phyloP scores from a whole-genome alignment of 2,329 filamentous ascomycete genomes.

The Claviceps pazoutovae region DNA sequence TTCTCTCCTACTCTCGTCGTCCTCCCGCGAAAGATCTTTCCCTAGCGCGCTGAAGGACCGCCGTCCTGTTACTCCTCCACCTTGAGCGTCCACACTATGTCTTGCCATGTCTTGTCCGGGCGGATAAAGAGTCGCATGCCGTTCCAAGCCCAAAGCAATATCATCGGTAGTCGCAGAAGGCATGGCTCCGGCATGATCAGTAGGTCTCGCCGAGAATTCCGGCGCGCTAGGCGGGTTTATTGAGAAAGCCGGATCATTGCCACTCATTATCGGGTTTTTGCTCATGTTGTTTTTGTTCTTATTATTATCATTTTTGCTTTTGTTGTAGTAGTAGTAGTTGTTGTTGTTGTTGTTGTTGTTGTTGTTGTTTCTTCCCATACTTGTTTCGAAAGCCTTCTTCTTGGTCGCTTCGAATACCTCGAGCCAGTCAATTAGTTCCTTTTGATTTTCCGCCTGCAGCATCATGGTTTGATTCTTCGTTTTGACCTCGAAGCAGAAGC shows the following conservation, averaged over 20 bases:
- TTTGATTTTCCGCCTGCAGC: constrained; percentile 84
- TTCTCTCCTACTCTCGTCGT: constrained; percentile 63
- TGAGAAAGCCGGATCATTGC: constrained; percentile 67
- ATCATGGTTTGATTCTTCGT: constrained; percentile 86
- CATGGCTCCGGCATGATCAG: constrained; percentile 51
- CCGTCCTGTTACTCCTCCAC: constrained; percentile 26
- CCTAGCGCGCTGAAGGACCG: constrained; percentile 42
- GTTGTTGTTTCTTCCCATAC: constrained; percentile 38
- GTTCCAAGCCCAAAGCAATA: constrained; percentile 31
- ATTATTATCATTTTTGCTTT: not conserved
- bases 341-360: constrained; percentile 27
- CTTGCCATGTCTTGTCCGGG: constrained; percentile 46
- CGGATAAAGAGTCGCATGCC: constrained; percentile 49
- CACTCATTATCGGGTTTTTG: constrained; percentile 30
- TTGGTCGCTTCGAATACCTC: constrained; percentile 89
- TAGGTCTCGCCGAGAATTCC: constrained; percentile 73
- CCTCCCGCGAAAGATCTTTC: constrained; percentile 40
- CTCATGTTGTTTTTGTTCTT: constrained; percentile 9
- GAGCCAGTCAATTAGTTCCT: constrained; percentile 88
- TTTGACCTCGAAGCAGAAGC: constrained; percentile 97
- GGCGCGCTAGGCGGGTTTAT: constrained; percentile 79
- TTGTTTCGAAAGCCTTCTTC: constrained; percentile 73
- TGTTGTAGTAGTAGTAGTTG: too few relatives aligned
- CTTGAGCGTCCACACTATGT: constrained; percentile 56
- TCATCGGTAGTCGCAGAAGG: constrained; percentile 39